phyloP scores from a whole-genome alignment of 441 rosid species.

The Sinapis alba region DNA sequence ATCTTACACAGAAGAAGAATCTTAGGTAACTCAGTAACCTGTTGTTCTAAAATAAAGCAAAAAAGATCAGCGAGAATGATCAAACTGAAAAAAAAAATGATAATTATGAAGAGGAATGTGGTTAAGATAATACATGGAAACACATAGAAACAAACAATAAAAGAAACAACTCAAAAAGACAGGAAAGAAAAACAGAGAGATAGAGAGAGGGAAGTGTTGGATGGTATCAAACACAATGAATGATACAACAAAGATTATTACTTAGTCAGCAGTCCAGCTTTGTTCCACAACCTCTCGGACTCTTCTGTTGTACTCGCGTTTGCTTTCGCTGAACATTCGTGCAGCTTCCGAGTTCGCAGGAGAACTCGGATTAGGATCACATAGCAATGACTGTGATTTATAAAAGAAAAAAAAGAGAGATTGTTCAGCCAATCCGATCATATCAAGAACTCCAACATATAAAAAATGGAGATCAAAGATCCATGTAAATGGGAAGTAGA shows the following conservation, averaged over 20 bases:
- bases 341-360: constrained; percentile 81
- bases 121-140: neutral
- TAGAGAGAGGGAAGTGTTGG: neutral
- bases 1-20: neutral
- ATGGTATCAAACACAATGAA: constrained; percentile 22
- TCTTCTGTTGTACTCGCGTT: constrained; percentile 76
- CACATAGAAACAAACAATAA: constrained; percentile 29
- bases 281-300: constrained; percentile 78
- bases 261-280: constrained; percentile 76
- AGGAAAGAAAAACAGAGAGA: neutral
- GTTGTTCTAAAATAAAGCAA: neutral
- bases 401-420: neutral
- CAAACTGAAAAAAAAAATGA: constrained; percentile 3
- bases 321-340: constrained; percentile 71
- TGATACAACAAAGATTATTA: constrained; percentile 21
- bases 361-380: constrained; percentile 74
- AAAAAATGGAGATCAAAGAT: neutral
- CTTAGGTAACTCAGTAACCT: neutral
- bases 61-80: neutral
- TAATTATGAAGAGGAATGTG: constrained; percentile 1
- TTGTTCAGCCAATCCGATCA: neutral
- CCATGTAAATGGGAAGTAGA: neutral
- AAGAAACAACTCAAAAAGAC: constrained; percentile 25
- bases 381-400: constrained; percentile 56
- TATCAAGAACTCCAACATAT: constrained; percentile 1